phyloP scores from a whole-genome alignment of 2,329 filamentous ascomycete species.

The Colletotrichum siamense region DNA sequence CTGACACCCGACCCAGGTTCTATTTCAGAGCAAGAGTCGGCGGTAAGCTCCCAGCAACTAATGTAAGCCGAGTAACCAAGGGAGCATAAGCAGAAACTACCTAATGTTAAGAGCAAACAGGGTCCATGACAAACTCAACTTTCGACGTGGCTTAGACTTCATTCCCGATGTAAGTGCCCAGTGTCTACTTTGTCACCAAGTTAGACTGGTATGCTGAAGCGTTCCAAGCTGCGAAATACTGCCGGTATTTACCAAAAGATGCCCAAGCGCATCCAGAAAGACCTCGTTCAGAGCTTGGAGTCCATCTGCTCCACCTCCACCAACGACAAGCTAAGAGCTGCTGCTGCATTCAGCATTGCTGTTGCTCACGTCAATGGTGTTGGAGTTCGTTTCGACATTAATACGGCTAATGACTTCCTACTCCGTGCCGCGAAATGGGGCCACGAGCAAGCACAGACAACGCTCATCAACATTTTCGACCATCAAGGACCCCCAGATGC shows the following conservation, averaged over 20 bases:
- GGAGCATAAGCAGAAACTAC: neutral
- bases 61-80: neutral
- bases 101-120: neutral
- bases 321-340: neutral
- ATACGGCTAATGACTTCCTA: neutral
- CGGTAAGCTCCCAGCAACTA: neutral
- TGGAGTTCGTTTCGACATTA: neutral
- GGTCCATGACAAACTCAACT: neutral
- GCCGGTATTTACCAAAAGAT: neutral
- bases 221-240: neutral
- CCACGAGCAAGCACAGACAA: neutral
- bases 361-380: neutral
- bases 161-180: neutral
- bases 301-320: neutral
- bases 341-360: neutral
- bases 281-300: neutral
- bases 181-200: neutral
- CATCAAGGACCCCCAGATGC: neutral
- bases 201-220: neutral
- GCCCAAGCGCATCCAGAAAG: neutral
- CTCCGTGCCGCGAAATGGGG: neutral
- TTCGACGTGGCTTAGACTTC: neutral
- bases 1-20: neutral
- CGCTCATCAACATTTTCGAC: neutral
- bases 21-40: neutral